Conservation (phyloP, 202 grass and related monocot genomes). For the Panicum hallii region DNA sequence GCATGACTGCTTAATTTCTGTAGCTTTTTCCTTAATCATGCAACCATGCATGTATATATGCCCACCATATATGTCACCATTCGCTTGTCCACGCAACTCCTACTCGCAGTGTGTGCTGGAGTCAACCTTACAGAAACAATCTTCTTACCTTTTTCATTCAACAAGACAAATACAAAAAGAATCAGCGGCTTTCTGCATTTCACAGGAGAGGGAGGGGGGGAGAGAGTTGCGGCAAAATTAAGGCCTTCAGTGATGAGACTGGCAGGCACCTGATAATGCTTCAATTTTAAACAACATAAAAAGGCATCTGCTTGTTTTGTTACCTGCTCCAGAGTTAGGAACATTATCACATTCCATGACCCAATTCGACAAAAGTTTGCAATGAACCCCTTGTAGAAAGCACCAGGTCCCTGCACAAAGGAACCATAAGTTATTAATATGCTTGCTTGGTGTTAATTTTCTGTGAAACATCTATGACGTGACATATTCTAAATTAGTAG, state of each 20-base stretch:
- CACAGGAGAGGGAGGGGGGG: too few relatives aligned
- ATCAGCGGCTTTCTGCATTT: constrained; percentile 21
- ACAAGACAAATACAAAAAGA: neutral
- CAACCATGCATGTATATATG: neutral
- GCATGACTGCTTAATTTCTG: neutral
- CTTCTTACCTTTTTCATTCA: constrained; percentile 51
- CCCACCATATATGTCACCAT: neutral
- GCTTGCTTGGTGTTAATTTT: constrained; percentile 7
- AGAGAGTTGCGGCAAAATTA: neutral
- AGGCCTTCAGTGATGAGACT: neutral
- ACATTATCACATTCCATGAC: constrained; percentile 99
- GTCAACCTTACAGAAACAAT: constrained; percentile 44
- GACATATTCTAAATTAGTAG: neutral
- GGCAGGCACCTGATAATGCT: neutral
- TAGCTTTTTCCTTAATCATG: neutral
- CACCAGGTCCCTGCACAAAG: constrained; percentile 68
- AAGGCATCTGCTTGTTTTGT: neutral
- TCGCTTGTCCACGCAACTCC: neutral
- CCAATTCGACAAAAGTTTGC: constrained; percentile 88
- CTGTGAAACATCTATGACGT: neutral
- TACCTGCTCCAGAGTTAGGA: constrained; percentile 97
- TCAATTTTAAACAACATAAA: neutral
- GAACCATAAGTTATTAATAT: constrained; percentile 12
- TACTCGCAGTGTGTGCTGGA: neutral
- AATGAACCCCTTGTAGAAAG: constrained; percentile 91